phyloP scores from a whole-genome alignment of 495 filamentous ascomycete genomes.

The Annulohypoxylon moriforme region DNA sequence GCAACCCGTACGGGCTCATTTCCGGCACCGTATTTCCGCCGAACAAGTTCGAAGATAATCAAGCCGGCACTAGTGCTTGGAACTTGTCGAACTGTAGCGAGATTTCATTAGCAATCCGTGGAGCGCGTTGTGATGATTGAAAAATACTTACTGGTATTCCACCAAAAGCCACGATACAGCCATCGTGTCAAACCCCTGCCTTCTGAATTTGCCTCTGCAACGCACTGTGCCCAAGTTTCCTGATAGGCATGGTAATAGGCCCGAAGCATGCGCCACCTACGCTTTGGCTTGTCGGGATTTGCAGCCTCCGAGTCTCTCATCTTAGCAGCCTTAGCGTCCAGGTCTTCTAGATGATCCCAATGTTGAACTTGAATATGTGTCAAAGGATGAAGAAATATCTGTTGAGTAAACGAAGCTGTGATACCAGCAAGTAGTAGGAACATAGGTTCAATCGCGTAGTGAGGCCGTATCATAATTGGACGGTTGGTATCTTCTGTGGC shows the following conservation, averaged over 20 bases:
- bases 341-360: constrained; percentile 79
- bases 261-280: constrained; percentile 65
- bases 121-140: not conserved
- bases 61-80: constrained; percentile 90
- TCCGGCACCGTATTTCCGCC: constrained; percentile 78
- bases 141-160: constrained; percentile 62
- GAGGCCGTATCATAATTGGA: constrained; percentile 75
- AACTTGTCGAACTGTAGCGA: constrained; percentile 70
- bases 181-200: constrained; percentile 73
- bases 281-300: constrained; percentile 43
- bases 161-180: constrained; percentile 81
- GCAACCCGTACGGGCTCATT: constrained; percentile 69
- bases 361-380: constrained; percentile 79
- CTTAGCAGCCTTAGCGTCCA: constrained; percentile 71
- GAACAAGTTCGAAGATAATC: constrained; percentile 88
- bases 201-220: constrained; percentile 67
- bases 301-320: constrained; percentile 46
- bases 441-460: constrained; percentile 85
- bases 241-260: constrained; percentile 81
- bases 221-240: constrained; percentile 77
- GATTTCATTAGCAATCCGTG: constrained; percentile 7
- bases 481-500: constrained; percentile 33
- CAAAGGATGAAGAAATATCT: constrained; percentile 82
- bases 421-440: constrained; percentile 84
- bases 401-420: constrained; percentile 79